These are phyloP conservation scores for Canavalia ensiformis DNA, from an alignment of 306 rosid genomes.

Conservation along the genomic window DNA sequence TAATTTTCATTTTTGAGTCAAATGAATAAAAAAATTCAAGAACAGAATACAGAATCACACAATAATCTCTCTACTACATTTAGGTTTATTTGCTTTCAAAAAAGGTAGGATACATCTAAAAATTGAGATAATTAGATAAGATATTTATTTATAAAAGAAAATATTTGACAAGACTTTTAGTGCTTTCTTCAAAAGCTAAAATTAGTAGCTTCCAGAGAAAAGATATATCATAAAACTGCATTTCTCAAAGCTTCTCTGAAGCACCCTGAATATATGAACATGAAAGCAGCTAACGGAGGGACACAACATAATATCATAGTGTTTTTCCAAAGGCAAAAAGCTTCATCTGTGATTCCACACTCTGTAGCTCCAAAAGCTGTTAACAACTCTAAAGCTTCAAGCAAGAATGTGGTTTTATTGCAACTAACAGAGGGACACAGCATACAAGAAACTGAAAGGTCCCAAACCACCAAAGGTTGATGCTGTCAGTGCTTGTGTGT, in stretches of 20 bases:
- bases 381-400: not conserved
- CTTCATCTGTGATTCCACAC: not conserved
- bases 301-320: not conserved
- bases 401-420: not conserved
- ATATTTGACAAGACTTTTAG: not conserved
- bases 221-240: not conserved
- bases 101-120: not conserved
- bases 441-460: not conserved
- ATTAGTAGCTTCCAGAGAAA: not conserved
- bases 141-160: not conserved
- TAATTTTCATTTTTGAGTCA: not conserved
- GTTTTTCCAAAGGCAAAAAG: not conserved
- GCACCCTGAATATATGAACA: constrained; percentile 1
- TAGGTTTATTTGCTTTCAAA: not conserved
- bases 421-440: not conserved
- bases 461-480: not conserved
- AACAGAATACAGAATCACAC: not conserved
- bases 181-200: not conserved
- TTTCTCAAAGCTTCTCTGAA: not conserved
- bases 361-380: not conserved
- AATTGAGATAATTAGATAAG: not conserved
- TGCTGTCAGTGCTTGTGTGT: not conserved
- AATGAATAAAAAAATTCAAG: not conserved
- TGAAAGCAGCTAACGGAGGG: not conserved
- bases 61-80: not conserved